phyloP scores from a whole-genome alignment of 148 eudicot species.

The Silene conica region DNA sequence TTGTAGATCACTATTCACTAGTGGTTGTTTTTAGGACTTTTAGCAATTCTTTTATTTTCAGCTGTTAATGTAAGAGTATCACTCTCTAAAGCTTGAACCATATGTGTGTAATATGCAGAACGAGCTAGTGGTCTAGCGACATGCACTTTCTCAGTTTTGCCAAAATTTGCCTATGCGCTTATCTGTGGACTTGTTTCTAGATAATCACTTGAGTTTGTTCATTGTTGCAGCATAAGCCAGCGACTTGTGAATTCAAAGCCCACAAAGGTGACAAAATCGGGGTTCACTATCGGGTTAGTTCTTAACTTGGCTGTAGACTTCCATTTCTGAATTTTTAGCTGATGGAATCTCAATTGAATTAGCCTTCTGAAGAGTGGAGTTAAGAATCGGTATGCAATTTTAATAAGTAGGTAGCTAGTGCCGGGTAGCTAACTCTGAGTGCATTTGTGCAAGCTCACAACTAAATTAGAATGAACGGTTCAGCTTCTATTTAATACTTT shows the following conservation, averaged over 20 bases:
- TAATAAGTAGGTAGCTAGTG: not conserved
- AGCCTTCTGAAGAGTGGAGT: not conserved
- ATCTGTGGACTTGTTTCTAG: not conserved
- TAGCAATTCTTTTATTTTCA: not conserved
- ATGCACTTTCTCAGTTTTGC: not conserved
- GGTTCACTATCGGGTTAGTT: slow-evolving; percentile 93
- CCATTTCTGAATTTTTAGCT: not conserved
- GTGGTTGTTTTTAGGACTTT: not conserved
- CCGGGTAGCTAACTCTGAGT: too few relatives aligned
- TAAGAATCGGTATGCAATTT: not conserved
- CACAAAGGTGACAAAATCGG: slow-evolving; percentile 85
- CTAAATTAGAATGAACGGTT: too few relatives aligned
- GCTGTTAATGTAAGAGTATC: not conserved
- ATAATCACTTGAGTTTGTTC: slow-evolving; percentile 12
- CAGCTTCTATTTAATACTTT: too few relatives aligned
- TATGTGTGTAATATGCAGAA: too few relatives aligned
- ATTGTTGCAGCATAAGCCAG: slow-evolving; percentile 70
- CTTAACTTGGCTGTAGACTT: not conserved
- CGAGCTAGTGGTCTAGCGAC: too few relatives aligned
- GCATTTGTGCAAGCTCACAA: too few relatives aligned
- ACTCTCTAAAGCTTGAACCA: not conserved
- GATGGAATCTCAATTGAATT: not conserved
- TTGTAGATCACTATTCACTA: not conserved
- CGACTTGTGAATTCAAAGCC: slow-evolving; percentile 78
- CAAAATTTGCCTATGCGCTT: not conserved